Evolutionary conservation across 306 rosid genomes (phyloP), one percentile per base, ranked within the genome.

Genomic region (Sechiopsis laciniata): DNA sequence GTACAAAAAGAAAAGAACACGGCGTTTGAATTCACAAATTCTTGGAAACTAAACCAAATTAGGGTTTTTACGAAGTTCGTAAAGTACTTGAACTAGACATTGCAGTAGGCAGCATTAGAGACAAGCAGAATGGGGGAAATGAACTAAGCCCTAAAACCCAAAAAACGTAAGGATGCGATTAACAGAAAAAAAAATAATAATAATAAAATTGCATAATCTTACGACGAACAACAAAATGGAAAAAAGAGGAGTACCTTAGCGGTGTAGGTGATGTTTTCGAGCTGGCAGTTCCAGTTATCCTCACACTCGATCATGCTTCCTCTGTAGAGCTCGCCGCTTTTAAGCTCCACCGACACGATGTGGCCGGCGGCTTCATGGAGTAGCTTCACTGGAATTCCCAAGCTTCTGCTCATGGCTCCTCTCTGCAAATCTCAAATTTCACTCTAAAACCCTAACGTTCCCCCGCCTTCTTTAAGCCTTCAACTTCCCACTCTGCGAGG

Each of bases 251-350:
- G 32, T 13, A 91, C 99, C 90, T 89, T 94, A n/a, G 99, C 97
- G 26, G 99, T 94, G 86, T 85, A 94, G 83, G 99, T 94, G 78
- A 94, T 94, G 85, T 84, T 94, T 83, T 94, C 99, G 57, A 94
- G 99, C 81, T 94, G 99, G 79, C 97, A 94, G 80, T 91, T 94
- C 99, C 97, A 94, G 82, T 94, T 94, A 77, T 94, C 99, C 78
- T 94, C 99, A 63, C 99, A 94, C 83, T 94, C 99, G 37, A 94
- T 77, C 97, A 94, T 89, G 79, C 94, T 87, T 29, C 99, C 99
- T 82, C 99, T 84, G 74, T 94, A 91, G 55, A 94, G 97, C 85
- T 94, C 99, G 3, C 99, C 99, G 63, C 99, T 94, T 82, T 94
- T 94, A 35, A 94, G 96, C 88, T 94, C 99, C 56, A 94, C 99